Conservation (phyloP, 345 rosid genomes). For the Lenwebbia sp. region DNA sequence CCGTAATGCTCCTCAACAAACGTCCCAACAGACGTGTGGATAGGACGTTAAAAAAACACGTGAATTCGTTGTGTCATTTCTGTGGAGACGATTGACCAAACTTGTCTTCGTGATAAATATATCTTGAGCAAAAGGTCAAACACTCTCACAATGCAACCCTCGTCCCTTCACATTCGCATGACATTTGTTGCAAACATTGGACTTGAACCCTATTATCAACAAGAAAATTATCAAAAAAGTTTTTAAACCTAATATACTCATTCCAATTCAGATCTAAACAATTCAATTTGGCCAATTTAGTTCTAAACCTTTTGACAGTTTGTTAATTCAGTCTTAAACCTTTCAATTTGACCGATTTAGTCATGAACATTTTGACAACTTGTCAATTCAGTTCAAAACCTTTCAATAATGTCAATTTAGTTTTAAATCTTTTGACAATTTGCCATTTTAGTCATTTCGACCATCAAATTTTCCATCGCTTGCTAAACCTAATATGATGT, state of each 20-base stretch:
- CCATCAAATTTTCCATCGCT: background rate
- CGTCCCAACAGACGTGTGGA: background rate
- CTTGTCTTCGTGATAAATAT: background rate
- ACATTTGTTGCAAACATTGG: background rate
- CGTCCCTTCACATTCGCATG: too few relatives aligned
- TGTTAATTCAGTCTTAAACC: too few relatives aligned
- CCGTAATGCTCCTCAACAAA: background rate
- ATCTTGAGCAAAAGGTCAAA: background rate
- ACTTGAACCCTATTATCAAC: too few relatives aligned
- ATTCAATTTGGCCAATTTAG: too few relatives aligned
- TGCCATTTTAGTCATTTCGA: too few relatives aligned
- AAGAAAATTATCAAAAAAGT: accelerated
- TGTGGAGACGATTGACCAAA: background rate
- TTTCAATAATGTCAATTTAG: too few relatives aligned
- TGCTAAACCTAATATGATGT: background rate
- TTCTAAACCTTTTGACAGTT: too few relatives aligned
- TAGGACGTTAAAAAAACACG: background rate
- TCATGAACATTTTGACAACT: too few relatives aligned
- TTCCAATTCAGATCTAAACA: accelerated
- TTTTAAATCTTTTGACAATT: too few relatives aligned
- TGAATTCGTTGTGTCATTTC: background rate
- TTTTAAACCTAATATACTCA: too few relatives aligned
- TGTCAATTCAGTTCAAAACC: too few relatives aligned
- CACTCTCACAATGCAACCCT: background rate
- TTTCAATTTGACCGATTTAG: too few relatives aligned